Conservation (phyloP, 2,329 filamentous ascomycete genomes). For the Neopestalotiopsis clavispora region DNA sequence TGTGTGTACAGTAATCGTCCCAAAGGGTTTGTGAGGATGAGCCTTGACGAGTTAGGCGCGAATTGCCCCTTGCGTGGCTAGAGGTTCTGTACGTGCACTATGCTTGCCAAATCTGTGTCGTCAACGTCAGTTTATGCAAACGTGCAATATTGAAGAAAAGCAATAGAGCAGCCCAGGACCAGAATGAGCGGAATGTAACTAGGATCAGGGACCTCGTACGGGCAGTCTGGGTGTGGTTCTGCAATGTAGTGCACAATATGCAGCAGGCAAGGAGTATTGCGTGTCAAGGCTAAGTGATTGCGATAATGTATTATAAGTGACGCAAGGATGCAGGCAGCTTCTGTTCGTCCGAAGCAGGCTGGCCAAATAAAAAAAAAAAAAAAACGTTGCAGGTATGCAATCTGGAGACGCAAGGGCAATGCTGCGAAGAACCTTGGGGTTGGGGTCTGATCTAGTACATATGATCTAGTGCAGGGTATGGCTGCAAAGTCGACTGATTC, state of each 20-base stretch:
- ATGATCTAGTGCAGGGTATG: slow-evolving; percentile 5
- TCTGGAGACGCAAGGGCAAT: slow-evolving; percentile 7
- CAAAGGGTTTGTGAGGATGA: not conserved
- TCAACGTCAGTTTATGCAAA: slow-evolving; percentile 31
- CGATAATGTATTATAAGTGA: not conserved
- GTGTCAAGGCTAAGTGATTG: not conserved
- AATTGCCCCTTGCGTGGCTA: slow-evolving; percentile 24
- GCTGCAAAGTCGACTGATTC: slow-evolving; percentile 7
- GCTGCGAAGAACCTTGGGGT: not conserved
- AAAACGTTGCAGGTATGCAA: not conserved
- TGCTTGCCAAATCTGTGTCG: slow-evolving; percentile 23
- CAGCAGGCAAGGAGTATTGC: not conserved
- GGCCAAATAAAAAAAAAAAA: too few relatives aligned
- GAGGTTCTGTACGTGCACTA: slow-evolving; percentile 19
- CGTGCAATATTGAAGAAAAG: slow-evolving; percentile 23
- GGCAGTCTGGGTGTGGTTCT: not conserved
- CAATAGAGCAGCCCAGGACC: not conserved
- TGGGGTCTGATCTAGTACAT: slow-evolving; percentile 6
- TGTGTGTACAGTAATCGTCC: not conserved
- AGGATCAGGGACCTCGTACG: not conserved
- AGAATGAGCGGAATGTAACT: not conserved
- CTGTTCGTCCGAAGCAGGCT: not conserved
- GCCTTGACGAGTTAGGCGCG: slow-evolving; percentile 16
- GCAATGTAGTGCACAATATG: not conserved
- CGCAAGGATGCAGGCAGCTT: slow-evolving; percentile 12